Conservation (phyloP, 208 protist genomes). For the Herpetomonas muscarum region DNA sequence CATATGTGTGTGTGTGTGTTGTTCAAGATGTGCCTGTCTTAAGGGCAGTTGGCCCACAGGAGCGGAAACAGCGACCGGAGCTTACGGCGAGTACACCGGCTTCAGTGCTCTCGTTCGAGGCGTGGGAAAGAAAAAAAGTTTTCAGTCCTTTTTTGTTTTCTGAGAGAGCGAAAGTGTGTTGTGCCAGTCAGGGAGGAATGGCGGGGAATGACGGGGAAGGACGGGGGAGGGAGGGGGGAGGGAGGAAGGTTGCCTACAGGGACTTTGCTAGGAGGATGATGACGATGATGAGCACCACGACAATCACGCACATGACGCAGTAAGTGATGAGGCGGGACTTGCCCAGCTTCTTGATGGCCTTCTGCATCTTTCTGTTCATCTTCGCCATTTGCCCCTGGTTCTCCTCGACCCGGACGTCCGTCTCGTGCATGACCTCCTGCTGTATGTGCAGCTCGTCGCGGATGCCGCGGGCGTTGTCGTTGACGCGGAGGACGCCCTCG, state of each 20-base stretch:
- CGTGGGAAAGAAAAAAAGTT: neutral
- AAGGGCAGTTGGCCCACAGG: too few species aligned
- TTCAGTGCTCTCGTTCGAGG: neutral
- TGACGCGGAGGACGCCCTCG: constrained; percentile 35
- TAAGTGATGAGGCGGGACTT: constrained; percentile 50
- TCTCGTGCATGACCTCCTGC: constrained; percentile 25
- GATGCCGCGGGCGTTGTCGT: constrained; percentile 51
- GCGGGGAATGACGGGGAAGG: neutral
- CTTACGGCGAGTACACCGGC: too few species aligned
- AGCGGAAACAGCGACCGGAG: too few species aligned
- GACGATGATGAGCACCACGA: constrained; percentile 44
- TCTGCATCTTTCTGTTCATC: constrained; percentile 35
- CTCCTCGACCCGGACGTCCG: constrained; percentile 32
- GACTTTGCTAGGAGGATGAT: constrained; percentile 46
- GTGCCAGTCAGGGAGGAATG: too few species aligned
- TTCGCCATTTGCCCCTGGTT: constrained; percentile 32
- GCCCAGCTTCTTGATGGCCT: constrained; percentile 42
- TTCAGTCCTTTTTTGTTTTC: neutral
- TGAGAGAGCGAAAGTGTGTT: too few species aligned
- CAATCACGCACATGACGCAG: constrained; percentile 35
- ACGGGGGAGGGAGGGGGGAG: neutral
- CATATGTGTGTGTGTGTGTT: too few species aligned
- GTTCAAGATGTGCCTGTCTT: too few species aligned
- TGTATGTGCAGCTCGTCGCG: constrained; percentile 43
- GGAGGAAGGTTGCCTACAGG: constrained; percentile 9